These are phyloP conservation scores for Periconia macrospinosa DNA, from an alignment of 2,329 filamentous ascomycete genomes.

Conservation along the genomic window DNA sequence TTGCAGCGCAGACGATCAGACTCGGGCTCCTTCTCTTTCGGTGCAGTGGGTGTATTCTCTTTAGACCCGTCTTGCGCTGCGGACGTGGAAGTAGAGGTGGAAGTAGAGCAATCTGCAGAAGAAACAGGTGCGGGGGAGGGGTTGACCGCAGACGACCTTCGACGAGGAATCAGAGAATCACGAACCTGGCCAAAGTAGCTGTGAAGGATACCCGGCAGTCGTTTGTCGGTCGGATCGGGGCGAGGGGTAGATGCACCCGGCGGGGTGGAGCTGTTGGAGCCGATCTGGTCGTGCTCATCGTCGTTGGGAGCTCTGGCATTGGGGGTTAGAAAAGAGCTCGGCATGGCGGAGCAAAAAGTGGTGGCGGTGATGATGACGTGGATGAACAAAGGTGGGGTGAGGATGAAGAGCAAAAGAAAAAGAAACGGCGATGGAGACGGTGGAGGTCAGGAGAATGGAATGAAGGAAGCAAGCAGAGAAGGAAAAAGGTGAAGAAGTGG, in stretches of 20 bases:
- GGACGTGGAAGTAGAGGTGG: slow-evolving; percentile 1
- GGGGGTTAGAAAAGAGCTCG: slow-evolving; percentile 40
- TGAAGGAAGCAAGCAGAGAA: neutral
- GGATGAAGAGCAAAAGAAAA: slow-evolving; percentile 1
- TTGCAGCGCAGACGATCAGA: slow-evolving; percentile 50
- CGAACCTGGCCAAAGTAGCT: slow-evolving; percentile 99
- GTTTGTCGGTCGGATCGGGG: slow-evolving; percentile 91
- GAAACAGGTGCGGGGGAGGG: slow-evolving; percentile 41
- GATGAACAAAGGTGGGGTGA: slow-evolving; percentile 3
- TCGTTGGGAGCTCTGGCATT: slow-evolving; percentile 58
- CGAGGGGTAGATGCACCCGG: slow-evolving; percentile 91
- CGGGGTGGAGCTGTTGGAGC: slow-evolving; percentile 79
- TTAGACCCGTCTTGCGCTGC: slow-evolving; percentile 13
- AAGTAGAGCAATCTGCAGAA: slow-evolving; percentile 12
- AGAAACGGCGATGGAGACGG: slow-evolving; percentile 1
- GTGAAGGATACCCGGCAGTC: slow-evolving; percentile 89
- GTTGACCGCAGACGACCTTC: slow-evolving; percentile 43
- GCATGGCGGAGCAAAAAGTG: slow-evolving; percentile 16
- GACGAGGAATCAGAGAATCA: slow-evolving; percentile 60
- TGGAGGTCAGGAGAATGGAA: slow-evolving; percentile 2
- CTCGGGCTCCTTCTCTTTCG: slow-evolving; percentile 25
- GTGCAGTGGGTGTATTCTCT: slow-evolving; percentile 11
- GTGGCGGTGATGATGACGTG: slow-evolving; percentile 5
- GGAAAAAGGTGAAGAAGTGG: too few relatives aligned
- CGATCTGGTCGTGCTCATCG: slow-evolving; percentile 74